A percentile compares a stretch with the other conserved stretches of the same genome.
phyloP scores from a whole-genome alignment of 371 early-diverging fungal genomes.

The Lichtheimia ramosa region DNA sequence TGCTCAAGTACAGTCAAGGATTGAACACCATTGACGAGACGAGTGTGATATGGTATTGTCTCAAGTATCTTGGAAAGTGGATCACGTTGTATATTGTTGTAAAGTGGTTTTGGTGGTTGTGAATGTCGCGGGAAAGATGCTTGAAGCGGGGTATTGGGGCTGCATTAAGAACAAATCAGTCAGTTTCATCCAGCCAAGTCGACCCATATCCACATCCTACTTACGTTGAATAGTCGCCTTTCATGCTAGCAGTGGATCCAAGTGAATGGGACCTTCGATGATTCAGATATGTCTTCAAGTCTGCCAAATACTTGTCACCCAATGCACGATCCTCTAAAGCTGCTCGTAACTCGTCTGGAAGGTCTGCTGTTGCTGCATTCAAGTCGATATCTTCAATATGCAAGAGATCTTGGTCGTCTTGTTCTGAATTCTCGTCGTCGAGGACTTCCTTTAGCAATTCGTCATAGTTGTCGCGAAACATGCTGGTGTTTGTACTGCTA shows the following conservation, averaged over 20 bases:
- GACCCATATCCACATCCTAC: background rate
- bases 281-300: constrained; percentile 47
- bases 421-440: constrained; percentile 51
- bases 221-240: constrained; percentile 44
- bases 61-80: constrained; percentile 41
- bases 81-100: constrained; percentile 30
- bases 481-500: constrained; percentile 31
- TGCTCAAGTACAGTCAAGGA: constrained; percentile 60
- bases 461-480: constrained; percentile 58
- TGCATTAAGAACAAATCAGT: constrained; percentile 15
- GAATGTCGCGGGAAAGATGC: constrained; percentile 33
- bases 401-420: constrained; percentile 19
- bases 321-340: constrained; percentile 54
- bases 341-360: constrained; percentile 53
- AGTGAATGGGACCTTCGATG: constrained; percentile 47
- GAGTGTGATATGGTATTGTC: constrained; percentile 44
- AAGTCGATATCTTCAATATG: constrained; percentile 35
- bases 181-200: background rate
- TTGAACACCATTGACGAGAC: constrained; percentile 58
- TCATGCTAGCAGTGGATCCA: constrained; percentile 35
- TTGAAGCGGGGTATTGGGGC: constrained; percentile 43
- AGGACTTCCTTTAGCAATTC: constrained; percentile 59
- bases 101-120: constrained; percentile 24
- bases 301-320: constrained; percentile 50
- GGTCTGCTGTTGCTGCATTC: constrained; percentile 44